Base-by-base conservation (phyloP, 805 yeast species). In the Sungouiozyma intestinalis region DNA sequence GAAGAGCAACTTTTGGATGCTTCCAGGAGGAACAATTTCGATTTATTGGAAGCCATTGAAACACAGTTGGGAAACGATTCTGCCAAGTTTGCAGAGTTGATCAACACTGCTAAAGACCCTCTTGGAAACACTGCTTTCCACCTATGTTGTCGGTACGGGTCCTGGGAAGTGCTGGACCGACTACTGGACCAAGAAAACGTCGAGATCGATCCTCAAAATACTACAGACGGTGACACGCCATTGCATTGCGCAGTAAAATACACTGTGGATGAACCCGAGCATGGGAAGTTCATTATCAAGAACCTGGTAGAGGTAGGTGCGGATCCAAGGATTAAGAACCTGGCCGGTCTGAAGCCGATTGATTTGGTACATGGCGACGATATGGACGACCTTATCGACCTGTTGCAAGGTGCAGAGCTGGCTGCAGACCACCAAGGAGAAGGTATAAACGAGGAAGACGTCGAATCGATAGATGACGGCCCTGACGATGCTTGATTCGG, bases 221-320 rank as follows among this genome's bases (percentile, higher is more conserved):
- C 77, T 32, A 44, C 73, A 21, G 81, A 81, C 40, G 88, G 87
- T 33, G 88, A 85, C 49, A 85, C 97, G 1, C 97, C 98, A 13
- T 71, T 92, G 48, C 97, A 90, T 62, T 65, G 74, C 47, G 94
- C 95, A 4, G 95, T 81, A 11, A 74, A 73, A 46, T 90, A 83
- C 60, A 71, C 88, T 13, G 67, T 69, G 37, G 79, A 77, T 19
- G 95, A 90, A 55, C 85, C 92, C 0, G 96, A 85, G 45, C 87
- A 82, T 60, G 96, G 95, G 1, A 66, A 71, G 18, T 85, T 79
- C 50, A 69, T 87, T 29, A 76, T 80, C 11, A 94, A 85, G 54
- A 82, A 81, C 58, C 72, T 92, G 47, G 67, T 92, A 34, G 96
- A 88, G 54, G 95, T 94, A 21, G 97, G 98, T 2, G 80, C 92